phyloP scores from a whole-genome alignment of 306 rosid genomes.

The Vigna mungo region DNA sequence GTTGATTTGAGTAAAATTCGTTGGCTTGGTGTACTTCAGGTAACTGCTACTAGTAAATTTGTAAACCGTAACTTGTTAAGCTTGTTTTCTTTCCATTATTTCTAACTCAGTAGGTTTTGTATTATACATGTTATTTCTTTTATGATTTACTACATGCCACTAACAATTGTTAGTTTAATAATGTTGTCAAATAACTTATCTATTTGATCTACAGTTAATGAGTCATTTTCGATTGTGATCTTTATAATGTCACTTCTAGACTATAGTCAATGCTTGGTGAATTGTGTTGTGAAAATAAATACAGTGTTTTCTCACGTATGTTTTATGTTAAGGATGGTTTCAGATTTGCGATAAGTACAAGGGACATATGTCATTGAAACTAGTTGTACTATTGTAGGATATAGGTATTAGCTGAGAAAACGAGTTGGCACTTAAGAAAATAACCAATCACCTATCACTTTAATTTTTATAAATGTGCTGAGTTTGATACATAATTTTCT shows the following conservation, averaged over 20 bases:
- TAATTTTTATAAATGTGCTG: slow-evolving; percentile 35
- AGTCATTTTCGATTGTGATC: neutral
- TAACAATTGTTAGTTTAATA: neutral
- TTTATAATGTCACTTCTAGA: slow-evolving; percentile 22
- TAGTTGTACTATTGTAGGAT: slow-evolving; percentile 12
- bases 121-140: slow-evolving; percentile 7
- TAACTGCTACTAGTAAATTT: slow-evolving; percentile 39
- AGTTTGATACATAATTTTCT: slow-evolving; percentile 31
- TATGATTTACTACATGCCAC: slow-evolving; percentile 12
- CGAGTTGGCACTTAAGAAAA: neutral
- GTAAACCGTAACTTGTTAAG: slow-evolving; percentile 23
- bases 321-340: slow-evolving; percentile 12
- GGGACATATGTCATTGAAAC: slow-evolving; percentile 23
- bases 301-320: slow-evolving; percentile 2
- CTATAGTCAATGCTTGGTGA: slow-evolving; percentile 31
- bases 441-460: slow-evolving; percentile 33
- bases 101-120: slow-evolving; percentile 19
- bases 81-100: slow-evolving; percentile 11
- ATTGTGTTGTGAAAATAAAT: slow-evolving; percentile 27
- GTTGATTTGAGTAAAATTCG: slow-evolving; percentile 74
- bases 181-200: slow-evolving; percentile 21
- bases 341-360: slow-evolving; percentile 12
- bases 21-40: slow-evolving; percentile 85
- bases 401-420: neutral
- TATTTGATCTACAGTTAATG: slow-evolving; percentile 17